Percentiles rank a stretch among this genome's conserved stretches.
Conservation (phyloP, 306 rosid species). For the Alnus rubra region DNA sequence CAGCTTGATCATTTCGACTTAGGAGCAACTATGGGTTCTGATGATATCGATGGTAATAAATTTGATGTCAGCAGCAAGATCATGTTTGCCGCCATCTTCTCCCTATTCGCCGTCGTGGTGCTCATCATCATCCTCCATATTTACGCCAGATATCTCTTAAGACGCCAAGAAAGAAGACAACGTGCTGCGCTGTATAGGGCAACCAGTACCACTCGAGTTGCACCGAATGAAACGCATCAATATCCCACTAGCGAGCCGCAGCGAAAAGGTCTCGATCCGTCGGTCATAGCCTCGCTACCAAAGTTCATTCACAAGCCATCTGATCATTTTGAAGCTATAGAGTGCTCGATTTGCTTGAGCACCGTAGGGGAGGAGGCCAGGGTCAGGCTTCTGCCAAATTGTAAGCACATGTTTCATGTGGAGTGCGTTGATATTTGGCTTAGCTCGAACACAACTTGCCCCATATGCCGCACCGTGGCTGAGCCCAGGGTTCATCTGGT, state of each 20-base stretch:
- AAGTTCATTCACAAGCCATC: slow-evolving; percentile 35
- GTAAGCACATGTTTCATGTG: slow-evolving; percentile 52
- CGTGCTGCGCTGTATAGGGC: neutral
- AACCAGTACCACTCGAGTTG: slow-evolving; percentile 9
- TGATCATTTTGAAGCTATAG: slow-evolving; percentile 26
- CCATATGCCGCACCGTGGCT: slow-evolving; percentile 46
- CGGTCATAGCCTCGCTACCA: slow-evolving; percentile 46
- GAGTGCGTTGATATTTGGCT: slow-evolving; percentile 63
- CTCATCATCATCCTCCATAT: slow-evolving; percentile 18
- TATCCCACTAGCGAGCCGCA: neutral
- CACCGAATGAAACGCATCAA: neutral
- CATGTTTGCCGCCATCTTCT: slow-evolving; percentile 25
- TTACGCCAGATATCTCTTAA: slow-evolving; percentile 8
- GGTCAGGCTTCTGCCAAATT: slow-evolving; percentile 45
- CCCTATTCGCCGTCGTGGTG: slow-evolving; percentile 24
- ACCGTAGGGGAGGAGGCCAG: slow-evolving; percentile 36
- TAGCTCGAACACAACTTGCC: slow-evolving; percentile 47
- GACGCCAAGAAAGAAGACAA: slow-evolving; percentile 31
- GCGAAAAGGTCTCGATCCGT: slow-evolving; percentile 41
- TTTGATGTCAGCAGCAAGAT: slow-evolving; percentile 12
- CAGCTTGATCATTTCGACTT: neutral
- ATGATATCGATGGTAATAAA: neutral
- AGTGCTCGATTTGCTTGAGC: slow-evolving; percentile 57
- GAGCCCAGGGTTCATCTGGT: slow-evolving; percentile 23
- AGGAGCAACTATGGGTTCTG: slow-evolving; percentile 21